phyloP scores from a whole-genome alignment of 768 basidiomycete species.

The Macrolepiota dolichaula region DNA sequence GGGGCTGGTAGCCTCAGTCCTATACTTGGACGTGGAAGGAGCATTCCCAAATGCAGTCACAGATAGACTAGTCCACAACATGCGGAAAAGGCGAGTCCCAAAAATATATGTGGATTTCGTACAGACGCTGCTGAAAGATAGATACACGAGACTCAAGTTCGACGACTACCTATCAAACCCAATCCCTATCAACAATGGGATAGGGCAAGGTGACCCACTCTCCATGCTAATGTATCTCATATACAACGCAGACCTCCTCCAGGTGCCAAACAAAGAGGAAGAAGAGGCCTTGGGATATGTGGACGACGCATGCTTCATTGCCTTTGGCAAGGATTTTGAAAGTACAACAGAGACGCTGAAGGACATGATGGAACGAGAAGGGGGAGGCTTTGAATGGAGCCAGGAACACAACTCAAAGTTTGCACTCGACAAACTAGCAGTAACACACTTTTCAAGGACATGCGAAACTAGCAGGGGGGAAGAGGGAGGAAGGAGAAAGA shows the following conservation, averaged over 20 bases:
- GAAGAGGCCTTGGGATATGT: constrained; percentile 25
- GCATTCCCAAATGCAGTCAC: constrained; percentile 35
- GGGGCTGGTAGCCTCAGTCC: constrained; percentile 25
- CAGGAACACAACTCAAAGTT: constrained; percentile 24
- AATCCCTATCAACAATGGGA: constrained; percentile 19
- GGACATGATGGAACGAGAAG: constrained; percentile 22
- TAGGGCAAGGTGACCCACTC: constrained; percentile 24
- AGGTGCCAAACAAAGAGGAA: not conserved
- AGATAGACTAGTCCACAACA: constrained; percentile 25
- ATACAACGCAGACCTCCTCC: constrained; percentile 23
- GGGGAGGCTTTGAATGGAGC: constrained; percentile 26
- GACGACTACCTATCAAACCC: constrained; percentile 22
- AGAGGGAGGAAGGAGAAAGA: constrained; percentile 12
- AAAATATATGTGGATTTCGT: constrained; percentile 13
- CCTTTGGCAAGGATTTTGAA: constrained; percentile 18
- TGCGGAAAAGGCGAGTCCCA: constrained; percentile 20
- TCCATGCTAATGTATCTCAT: constrained; percentile 24
- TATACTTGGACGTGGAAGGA: constrained; percentile 37
- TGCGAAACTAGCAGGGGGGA: constrained; percentile 26
- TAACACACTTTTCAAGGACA: too few relatives aligned
- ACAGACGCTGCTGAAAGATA: constrained; percentile 6
- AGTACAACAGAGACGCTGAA: constrained; percentile 17
- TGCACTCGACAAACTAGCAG: constrained; percentile 26
- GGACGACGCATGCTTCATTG: constrained; percentile 26
- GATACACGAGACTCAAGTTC: constrained; percentile 17